These are phyloP conservation scores for Boletus sensibilis DNA, from an alignment of 768 basidiomycete species.

Conservation along the genomic window DNA sequence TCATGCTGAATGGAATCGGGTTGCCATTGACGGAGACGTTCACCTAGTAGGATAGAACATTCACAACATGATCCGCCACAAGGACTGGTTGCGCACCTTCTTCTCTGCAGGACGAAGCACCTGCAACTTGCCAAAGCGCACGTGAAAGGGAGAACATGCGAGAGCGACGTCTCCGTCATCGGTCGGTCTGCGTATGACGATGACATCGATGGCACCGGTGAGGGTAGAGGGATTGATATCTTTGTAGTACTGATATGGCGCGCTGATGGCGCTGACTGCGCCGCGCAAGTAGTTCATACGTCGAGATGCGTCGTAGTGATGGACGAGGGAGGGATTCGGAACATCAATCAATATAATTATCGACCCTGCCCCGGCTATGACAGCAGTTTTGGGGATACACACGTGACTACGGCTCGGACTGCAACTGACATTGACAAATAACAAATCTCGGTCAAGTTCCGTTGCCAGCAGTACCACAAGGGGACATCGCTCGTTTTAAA, in stretches of 20 bases:
- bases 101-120: slow-evolving; percentile 93
- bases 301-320: neutral
- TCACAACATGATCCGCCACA: neutral
- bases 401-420: slow-evolving; percentile 17
- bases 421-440: neutral
- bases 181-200: slow-evolving; percentile 81
- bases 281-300: slow-evolving; percentile 87
- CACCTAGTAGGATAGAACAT: slow-evolving; percentile 53
- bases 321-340: slow-evolving; percentile 1
- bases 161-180: slow-evolving; percentile 64
- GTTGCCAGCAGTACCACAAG: neutral
- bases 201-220: slow-evolving; percentile 98
- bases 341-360: neutral
- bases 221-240: slow-evolving; percentile 96
- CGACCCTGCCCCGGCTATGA: slow-evolving; percentile 14
- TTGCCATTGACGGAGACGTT: slow-evolving; percentile 85
- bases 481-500: neutral
- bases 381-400: slow-evolving; percentile 17
- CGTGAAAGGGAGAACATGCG: slow-evolving; percentile 94
- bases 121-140: slow-evolving; percentile 96
- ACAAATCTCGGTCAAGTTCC: neutral
- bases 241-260: slow-evolving; percentile 88
- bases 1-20: slow-evolving; percentile 92
- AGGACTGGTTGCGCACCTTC: slow-evolving; percentile 50
- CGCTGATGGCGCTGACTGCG: slow-evolving; percentile 80